Base-by-base conservation (phyloP, 2,329 filamentous ascomycete genomes). In the Mycosphaerella sp. region DNA sequence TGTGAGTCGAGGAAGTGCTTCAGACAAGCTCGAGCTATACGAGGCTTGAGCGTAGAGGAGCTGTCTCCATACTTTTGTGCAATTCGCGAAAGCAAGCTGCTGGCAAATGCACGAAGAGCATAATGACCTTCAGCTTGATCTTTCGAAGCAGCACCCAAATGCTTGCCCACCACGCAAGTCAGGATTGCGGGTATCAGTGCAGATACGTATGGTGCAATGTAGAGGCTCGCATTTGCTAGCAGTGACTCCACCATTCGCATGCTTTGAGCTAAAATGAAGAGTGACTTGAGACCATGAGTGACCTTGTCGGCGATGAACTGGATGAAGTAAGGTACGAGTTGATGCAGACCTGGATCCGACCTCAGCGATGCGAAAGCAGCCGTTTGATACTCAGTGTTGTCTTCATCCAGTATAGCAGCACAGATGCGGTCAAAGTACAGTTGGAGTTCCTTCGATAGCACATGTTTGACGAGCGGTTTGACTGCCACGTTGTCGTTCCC, bases 371-470 rank as follows among this genome's bases (percentile, higher is more conserved):
- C 85, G 30, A 96, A 79, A 0, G 89, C 93, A 0, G 93, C 89
- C 44, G 86, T 82, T 47, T 91, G 85, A 66, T 95, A 84, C 57
- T 94, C 86, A 57, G 95, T 89, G 12, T 87, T 88, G 45, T 83
- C 84, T 60, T 94, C 88, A 68, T 97, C 89, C 53, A 96, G 79
- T 41, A 98, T 80, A 9, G 93, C 91, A 44, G 80, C 80, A 68
- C 89, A 90, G 53, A 97, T 89, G 70, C 95, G 95, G 66, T 96
- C 89, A 66, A 97, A 98, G 74, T 96, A 96, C 30, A 97, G 81
- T 57, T 95, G 89, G 17, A 97, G 81, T 71, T 98, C 93, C 71
- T 95, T 95, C 59, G 89, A 95, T 40, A 98, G 80, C 43, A 96
- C 86, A 67, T 98, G 93, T 72, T 97, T 97, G 58, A 98, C 90